Percentiles rank a stretch among this genome's conserved stretches.
These are phyloP conservation scores for Bassia scoparia DNA, from an alignment of 148 eudicot genomes.

Conservation along the genomic window DNA sequence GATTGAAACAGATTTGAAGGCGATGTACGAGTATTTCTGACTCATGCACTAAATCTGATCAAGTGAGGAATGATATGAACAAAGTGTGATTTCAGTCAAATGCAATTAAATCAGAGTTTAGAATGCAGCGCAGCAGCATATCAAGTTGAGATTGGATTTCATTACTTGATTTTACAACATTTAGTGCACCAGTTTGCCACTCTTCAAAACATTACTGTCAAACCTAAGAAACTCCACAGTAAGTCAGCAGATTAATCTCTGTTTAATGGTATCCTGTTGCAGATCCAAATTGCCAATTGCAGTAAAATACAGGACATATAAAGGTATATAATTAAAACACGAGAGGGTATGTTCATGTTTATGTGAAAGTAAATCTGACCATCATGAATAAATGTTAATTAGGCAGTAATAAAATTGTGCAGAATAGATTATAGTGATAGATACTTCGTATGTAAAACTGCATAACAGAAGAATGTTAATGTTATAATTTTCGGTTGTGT, in stretches of 20 bases:
- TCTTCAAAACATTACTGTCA: slow-evolving; percentile 40
- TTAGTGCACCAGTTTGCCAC: slow-evolving; percentile 58
- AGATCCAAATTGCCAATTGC: background rate
- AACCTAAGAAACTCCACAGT: slow-evolving; percentile 47
- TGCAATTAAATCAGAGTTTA: background rate
- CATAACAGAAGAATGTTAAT: background rate
- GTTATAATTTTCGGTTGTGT: background rate
- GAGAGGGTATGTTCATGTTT: no score
- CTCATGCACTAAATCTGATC: slow-evolving; percentile 58
- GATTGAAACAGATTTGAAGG: slow-evolving; percentile 53
- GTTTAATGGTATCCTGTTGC: background rate
- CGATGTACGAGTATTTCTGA: slow-evolving; percentile 62
- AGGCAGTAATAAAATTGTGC: no score
- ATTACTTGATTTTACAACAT: slow-evolving; percentile 57
- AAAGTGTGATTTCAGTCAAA: slow-evolving; percentile 46
- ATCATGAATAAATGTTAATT: no score
- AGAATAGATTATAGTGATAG: no score
- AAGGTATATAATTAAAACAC: background rate
- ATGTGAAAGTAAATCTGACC: no score
- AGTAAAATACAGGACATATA: no score
- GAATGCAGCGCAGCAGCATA: slow-evolving; percentile 32
- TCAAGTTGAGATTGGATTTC: slow-evolving; percentile 23
- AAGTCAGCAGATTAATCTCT: slow-evolving; percentile 26
- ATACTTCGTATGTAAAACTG: no score
- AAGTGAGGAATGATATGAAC: slow-evolving; percentile 28